Conservation (phyloP, 1,284 basidiomycete species). For the Austroboletus sp. region DNA sequence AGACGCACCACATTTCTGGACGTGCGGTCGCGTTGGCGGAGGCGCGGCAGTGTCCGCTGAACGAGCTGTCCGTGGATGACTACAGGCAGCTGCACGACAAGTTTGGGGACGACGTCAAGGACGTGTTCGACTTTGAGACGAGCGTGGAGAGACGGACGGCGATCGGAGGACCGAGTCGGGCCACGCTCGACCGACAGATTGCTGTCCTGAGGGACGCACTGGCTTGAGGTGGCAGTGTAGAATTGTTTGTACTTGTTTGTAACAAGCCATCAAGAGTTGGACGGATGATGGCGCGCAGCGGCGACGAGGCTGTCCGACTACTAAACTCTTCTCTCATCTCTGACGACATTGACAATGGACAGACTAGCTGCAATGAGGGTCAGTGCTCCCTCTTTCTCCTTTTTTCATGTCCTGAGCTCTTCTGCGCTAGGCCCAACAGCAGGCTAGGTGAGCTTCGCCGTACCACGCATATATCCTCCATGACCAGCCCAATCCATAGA, state of each 20-base stretch:
- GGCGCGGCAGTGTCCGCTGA: conserved; percentile 70
- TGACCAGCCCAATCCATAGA: conserved; percentile 33
- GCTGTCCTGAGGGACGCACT: conserved; percentile 50
- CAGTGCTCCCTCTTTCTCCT: conserved; percentile 17
- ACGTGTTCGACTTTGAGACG: conserved; percentile 87
- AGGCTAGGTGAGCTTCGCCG: conserved; percentile 41
- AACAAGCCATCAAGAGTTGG: not conserved
- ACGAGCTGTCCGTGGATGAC: conserved; percentile 75
- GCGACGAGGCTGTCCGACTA: not conserved
- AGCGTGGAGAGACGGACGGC: conserved; percentile 92
- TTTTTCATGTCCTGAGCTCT: conserved; percentile 5
- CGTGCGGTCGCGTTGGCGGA: conserved; percentile 93
- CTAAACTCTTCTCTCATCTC: not conserved
- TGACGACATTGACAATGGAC: conserved; percentile 49
- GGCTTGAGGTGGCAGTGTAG: not conserved
- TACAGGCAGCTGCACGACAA: conserved; percentile 69
- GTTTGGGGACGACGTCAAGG: conserved; percentile 77
- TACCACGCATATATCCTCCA: not conserved
- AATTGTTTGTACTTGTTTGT: conserved; percentile 22
- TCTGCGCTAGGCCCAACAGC: conserved; percentile 60
- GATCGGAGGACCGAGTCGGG: conserved; percentile 84
- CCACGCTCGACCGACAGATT: conserved; percentile 84
- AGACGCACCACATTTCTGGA: conserved; percentile 97
- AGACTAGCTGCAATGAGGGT: conserved; percentile 80
- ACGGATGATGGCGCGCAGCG: not conserved